Conservation (phyloP, 2,329 filamentous ascomycete genomes). For the Gremmenia infestans region DNA sequence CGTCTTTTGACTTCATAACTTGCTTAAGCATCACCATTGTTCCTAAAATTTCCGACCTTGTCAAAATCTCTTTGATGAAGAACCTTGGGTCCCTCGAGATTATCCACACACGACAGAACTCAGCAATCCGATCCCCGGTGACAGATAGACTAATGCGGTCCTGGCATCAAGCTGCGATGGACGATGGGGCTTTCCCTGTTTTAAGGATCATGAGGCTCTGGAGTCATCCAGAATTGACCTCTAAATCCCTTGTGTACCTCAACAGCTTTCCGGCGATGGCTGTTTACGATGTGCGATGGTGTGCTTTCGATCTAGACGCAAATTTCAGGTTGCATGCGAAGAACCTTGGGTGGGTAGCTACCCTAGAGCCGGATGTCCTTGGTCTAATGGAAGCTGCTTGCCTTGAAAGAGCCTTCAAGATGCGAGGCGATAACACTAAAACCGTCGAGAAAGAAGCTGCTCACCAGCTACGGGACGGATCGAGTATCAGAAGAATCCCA, state of each 20-base stretch:
- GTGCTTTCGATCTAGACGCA: slow-evolving; percentile 13
- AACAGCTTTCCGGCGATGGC: slow-evolving; percentile 28
- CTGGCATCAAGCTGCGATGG: slow-evolving; percentile 26
- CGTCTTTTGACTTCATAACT: slow-evolving; percentile 29
- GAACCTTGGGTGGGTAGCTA: slow-evolving; percentile 22
- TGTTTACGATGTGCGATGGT: slow-evolving; percentile 27
- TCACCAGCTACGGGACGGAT: slow-evolving; percentile 14
- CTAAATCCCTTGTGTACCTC: slow-evolving; percentile 26
- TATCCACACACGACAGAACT: slow-evolving; percentile 5
- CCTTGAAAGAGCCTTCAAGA: slow-evolving; percentile 14
- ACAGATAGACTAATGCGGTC: slow-evolving; percentile 29
- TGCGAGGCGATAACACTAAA: slow-evolving; percentile 7
- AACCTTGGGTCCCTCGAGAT: slow-evolving; percentile 32
- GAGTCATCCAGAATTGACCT: slow-evolving; percentile 26
- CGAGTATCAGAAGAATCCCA: slow-evolving; percentile 14
- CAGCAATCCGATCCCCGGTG: slow-evolving; percentile 7
- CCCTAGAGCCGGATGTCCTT: slow-evolving; percentile 11
- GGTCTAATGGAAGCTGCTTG: slow-evolving; percentile 20
- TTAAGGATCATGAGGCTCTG: slow-evolving; percentile 31
- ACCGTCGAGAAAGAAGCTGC: slow-evolving; percentile 6
- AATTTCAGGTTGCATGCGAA: slow-evolving; percentile 5
- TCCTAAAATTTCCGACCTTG: slow-evolving; percentile 23
- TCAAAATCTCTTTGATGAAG: slow-evolving; percentile 27
- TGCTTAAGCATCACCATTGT: slow-evolving; percentile 27
- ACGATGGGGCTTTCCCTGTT: slow-evolving; percentile 26